Evolutionary conservation across 495 filamentous ascomycete species (phyloP).

Genomic region (Aspergillus cavernicola): DNA sequence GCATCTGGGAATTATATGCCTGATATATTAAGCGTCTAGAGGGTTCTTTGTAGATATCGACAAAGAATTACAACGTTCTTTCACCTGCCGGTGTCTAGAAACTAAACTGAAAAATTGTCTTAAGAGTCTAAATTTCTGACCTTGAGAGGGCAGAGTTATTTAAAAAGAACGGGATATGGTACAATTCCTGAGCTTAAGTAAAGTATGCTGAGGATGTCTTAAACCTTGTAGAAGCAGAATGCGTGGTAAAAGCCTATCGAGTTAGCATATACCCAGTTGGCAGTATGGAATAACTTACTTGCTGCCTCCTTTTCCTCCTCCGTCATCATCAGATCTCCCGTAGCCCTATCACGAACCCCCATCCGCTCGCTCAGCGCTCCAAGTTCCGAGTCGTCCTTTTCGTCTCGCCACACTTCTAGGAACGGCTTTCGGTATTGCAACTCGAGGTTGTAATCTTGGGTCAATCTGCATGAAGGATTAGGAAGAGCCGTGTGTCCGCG

Average conservation of each 20-base stretch:
- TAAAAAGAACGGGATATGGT: background rate
- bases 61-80: no score
- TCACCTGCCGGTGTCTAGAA: no score
- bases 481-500: constrained; percentile 16
- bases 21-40: background rate
- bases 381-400: constrained; percentile 75
- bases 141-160: background rate
- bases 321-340: constrained; percentile 64
- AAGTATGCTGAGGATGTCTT: constrained; percentile 11
- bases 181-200: background rate
- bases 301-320: constrained; percentile 87
- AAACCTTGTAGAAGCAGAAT: constrained; percentile 94
- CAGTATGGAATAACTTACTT: constrained; percentile 39
- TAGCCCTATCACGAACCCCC: constrained; percentile 73
- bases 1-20: background rate
- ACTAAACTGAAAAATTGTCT: no score
- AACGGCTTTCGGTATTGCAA: constrained; percentile 89
- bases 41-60: background rate
- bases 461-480: constrained; percentile 45
- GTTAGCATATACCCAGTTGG: constrained; percentile 7
- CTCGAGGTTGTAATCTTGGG: constrained; percentile 95
- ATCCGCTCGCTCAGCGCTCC: constrained; percentile 87
- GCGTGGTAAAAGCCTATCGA: constrained; percentile 72
- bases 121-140: no score
- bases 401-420: constrained; percentile 82